These are phyloP conservation scores for Rhodamnia rubescens DNA, from an alignment of 345 rosid genomes.

Conservation along the genomic window DNA sequence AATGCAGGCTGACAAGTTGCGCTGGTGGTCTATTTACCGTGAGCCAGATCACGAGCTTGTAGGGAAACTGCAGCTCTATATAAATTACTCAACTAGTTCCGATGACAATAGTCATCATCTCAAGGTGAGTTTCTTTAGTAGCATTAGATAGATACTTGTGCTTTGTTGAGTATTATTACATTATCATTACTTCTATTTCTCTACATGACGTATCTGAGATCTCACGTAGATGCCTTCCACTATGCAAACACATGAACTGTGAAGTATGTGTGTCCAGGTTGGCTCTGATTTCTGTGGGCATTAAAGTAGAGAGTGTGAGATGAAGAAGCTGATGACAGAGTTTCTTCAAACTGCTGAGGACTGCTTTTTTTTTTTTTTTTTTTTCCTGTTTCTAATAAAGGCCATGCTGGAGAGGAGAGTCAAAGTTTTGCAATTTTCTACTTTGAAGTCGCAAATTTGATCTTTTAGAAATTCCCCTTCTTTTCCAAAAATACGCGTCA, in stretches of 20 bases:
- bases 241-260: background rate
- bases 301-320: background rate
- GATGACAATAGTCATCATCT: slow-evolving; percentile 69
- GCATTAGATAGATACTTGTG: background rate
- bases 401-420: background rate
- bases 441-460: background rate
- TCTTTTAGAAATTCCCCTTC: background rate
- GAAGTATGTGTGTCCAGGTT: background rate
- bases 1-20: slow-evolving; percentile 75
- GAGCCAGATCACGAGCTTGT: slow-evolving; percentile 93
- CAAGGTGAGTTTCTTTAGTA: slow-evolving; percentile 38
- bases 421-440: background rate
- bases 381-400: background rate
- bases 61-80: slow-evolving; percentile 78
- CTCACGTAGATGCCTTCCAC: background rate
- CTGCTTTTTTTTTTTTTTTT: background rate
- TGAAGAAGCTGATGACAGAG: background rate
- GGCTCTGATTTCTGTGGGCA: background rate
- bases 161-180: background rate
- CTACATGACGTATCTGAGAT: background rate
- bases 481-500: background rate
- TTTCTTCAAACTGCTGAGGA: background rate
- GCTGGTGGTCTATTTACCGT: slow-evolving; percentile 87
- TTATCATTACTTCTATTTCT: background rate
- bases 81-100: slow-evolving; percentile 69